phyloP scores from a whole-genome alignment of 768 basidiomycete genomes.

The Cubamyces lactineus region DNA sequence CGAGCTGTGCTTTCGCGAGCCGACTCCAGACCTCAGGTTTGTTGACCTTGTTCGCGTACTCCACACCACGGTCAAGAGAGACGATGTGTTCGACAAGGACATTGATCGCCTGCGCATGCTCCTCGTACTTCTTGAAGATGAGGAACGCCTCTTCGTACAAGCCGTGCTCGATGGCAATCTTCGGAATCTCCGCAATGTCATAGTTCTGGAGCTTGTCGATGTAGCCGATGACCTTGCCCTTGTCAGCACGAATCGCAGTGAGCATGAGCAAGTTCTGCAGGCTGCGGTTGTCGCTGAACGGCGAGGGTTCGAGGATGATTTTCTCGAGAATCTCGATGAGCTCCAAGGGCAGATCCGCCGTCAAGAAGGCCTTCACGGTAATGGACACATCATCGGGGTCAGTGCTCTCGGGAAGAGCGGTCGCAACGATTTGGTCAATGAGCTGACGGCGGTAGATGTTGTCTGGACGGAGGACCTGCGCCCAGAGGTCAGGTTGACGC shows the following conservation, averaged over 20 bases:
- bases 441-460: slow-evolving; percentile 92
- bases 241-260: slow-evolving; percentile 96
- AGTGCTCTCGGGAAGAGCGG: slow-evolving; percentile 94
- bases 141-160: slow-evolving; percentile 95
- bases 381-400: slow-evolving; percentile 98
- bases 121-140: slow-evolving; percentile 97
- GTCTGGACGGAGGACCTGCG: slow-evolving; percentile 86
- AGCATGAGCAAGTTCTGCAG: slow-evolving; percentile 93
- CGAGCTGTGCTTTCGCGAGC: slow-evolving; percentile 97
- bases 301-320: slow-evolving; percentile 95
- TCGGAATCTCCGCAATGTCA: slow-evolving; percentile 91
- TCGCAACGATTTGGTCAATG: slow-evolving; percentile 93
- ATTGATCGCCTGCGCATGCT: slow-evolving; percentile 95
- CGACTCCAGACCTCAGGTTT: slow-evolving; percentile 96
- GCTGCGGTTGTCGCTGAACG: slow-evolving; percentile 97
- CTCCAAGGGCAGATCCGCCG: slow-evolving; percentile 95
- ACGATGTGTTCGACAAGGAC: slow-evolving; percentile 98
- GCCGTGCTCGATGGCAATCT: slow-evolving; percentile 95
- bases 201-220: slow-evolving; percentile 98
- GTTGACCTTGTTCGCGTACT: slow-evolving; percentile 96
- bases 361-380: slow-evolving; percentile 98
- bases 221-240: slow-evolving; percentile 97
- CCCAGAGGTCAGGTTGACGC: slow-evolving; percentile 94
- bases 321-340: slow-evolving; percentile 98
- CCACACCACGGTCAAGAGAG: slow-evolving; percentile 93